A percentile compares a stretch with the other conserved stretches of the same genome.
phyloP scores from a whole-genome alignment of 2,329 filamentous ascomycete genomes.

The Pyrenochaeta sp. region DNA sequence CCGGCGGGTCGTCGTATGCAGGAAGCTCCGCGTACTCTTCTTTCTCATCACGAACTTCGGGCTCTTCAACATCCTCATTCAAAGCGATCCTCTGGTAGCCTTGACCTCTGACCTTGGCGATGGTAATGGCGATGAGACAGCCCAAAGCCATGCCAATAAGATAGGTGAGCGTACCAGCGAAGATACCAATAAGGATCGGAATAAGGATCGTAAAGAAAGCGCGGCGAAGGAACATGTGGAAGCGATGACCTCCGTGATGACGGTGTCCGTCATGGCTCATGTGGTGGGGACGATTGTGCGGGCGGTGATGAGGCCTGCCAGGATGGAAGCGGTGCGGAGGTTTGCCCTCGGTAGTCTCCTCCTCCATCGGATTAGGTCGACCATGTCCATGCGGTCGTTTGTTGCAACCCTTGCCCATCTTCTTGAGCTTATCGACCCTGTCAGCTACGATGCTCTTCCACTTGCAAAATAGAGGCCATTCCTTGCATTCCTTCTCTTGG shows the following conservation, averaged over 20 bases:
- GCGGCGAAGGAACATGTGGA: slow-evolving; percentile 53
- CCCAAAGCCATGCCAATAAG: slow-evolving; percentile 72
- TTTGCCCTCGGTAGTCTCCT: slow-evolving; percentile 41
- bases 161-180: slow-evolving; percentile 73
- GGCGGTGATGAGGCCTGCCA: slow-evolving; percentile 29
- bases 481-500: slow-evolving; percentile 44
- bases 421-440: slow-evolving; percentile 46
- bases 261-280: slow-evolving; percentile 27
- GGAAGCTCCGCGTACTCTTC: slow-evolving; percentile 45
- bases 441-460: slow-evolving; percentile 50
- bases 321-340: slow-evolving; percentile 46
- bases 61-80: slow-evolving; percentile 36
- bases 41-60: slow-evolving; percentile 37
- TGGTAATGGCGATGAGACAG: slow-evolving; percentile 67
- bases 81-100: slow-evolving; percentile 45
- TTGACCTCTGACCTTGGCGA: slow-evolving; percentile 63
- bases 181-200: slow-evolving; percentile 73
- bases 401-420: slow-evolving; percentile 46
- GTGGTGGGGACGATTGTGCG: slow-evolving; percentile 34
- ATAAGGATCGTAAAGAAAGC: slow-evolving; percentile 71
- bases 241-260: slow-evolving; percentile 32
- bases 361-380: slow-evolving; percentile 39
- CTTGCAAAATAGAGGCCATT: slow-evolving; percentile 54
- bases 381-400: slow-evolving; percentile 33
- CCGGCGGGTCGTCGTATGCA: slow-evolving; percentile 49